Evolutionary conservation across 768 basidiomycete genomes (phyloP).

Genomic region (Tricholoma furcatifolium): DNA sequence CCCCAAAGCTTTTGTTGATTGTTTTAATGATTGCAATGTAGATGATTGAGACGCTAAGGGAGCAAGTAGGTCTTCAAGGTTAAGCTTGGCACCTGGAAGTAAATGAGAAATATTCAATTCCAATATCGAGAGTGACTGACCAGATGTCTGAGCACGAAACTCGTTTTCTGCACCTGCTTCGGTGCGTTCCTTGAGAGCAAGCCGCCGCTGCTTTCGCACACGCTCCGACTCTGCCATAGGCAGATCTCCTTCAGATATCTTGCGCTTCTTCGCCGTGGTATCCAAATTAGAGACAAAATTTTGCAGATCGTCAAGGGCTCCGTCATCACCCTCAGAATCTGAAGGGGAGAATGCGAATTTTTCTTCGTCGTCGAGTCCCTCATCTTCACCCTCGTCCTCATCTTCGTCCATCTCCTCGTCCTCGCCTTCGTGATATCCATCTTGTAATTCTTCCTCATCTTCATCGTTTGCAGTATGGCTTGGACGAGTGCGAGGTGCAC

Average conservation of each 20-base stretch:
- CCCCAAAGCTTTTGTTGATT: constrained; percentile 63
- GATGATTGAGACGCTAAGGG: constrained; percentile 64
- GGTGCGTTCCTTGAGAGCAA: constrained; percentile 64
- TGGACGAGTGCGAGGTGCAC: neutral
- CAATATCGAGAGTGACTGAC: constrained; percentile 29
- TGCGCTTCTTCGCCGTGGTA: constrained; percentile 64
- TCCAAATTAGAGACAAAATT: constrained; percentile 71
- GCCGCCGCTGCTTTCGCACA: constrained; percentile 52
- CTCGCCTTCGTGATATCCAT: constrained; percentile 1
- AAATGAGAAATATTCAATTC: neutral
- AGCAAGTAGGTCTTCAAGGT: constrained; percentile 72
- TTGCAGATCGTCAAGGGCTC: constrained; percentile 68
- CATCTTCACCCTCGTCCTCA: constrained; percentile 29
- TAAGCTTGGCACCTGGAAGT: constrained; percentile 51
- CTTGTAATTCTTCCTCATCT: constrained; percentile 14
- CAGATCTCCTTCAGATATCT: constrained; percentile 41
- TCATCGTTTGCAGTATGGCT: neutral
- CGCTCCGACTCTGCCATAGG: constrained; percentile 20
- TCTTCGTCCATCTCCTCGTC: constrained; percentile 34
- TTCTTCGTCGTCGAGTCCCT: constrained; percentile 46
- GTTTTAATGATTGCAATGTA: constrained; percentile 64
- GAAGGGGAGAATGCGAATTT: constrained; percentile 43
- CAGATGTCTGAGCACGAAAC: constrained; percentile 57
- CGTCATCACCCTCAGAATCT: constrained; percentile 49
- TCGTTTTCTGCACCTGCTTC: constrained; percentile 82